Evolutionary conservation across 2,329 filamentous ascomycete species (phyloP), one percentile per base, ranked within the genome.

Genomic region (Talaromyces marneffei): DNA sequence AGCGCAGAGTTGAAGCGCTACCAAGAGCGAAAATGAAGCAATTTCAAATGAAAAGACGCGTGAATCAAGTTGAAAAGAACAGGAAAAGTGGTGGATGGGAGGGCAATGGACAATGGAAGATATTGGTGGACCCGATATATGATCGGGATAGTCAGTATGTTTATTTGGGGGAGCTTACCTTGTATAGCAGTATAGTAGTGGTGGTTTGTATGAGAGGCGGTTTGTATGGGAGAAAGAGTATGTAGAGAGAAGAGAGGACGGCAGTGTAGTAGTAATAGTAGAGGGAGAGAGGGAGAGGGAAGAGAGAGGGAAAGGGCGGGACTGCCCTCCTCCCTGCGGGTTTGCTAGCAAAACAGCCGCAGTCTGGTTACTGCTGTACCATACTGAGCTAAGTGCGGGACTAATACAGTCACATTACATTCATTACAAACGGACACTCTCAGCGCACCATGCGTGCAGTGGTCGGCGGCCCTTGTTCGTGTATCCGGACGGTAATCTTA

Each of bases 151-250:
- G 40, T 20, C 40, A 27, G 29, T 31, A 52, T 52, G 29, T 52
- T 35, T 52, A 23, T 35, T 52, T 50, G 31, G 68, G 71, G 69
- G 68, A 69, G 69, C 71, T 72, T 68, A 75, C 72, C 70, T 67
- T 39, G 52, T 55, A 55, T 55, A 55, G 52, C 31, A 55, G 69
- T 66, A 66, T 68, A 70, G 69, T 68, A 71, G 71, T 65, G 61
- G 71, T 69, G 66, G 71, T 72, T 75, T 69, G 72, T 74, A 73
- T 71, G 69, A 66, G 66, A 66, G 65, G 65, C 63, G 62, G 63
- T 65, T 68, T 73, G 71, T 75, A 73, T 74, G 73, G 71, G 69
- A 63, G 66, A 59, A 66, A 65, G 63, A 68, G 66, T 65, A 65
- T 67, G 66, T 65, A 68, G 66, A 65, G 67, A 68, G 67, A 66